phyloP scores from a whole-genome alignment of 108 stramenopile genomes.

The Fragilaria radians region DNA sequence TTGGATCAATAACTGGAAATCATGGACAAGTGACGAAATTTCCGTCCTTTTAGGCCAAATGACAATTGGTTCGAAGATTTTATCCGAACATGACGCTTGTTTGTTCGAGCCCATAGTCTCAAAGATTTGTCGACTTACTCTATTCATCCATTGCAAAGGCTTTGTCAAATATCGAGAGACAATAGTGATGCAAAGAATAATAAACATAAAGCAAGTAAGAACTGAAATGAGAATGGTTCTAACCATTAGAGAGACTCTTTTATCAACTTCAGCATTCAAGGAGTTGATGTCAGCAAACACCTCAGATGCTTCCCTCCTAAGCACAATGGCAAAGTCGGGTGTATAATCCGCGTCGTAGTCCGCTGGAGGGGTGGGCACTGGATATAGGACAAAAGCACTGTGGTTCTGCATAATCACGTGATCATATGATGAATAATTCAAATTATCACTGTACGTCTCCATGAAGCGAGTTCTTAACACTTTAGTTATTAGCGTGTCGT shows the following conservation, averaged over 20 bases:
- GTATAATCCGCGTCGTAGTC: slow-evolving; percentile 27
- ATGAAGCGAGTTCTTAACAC: too few species aligned
- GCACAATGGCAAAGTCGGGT: slow-evolving; percentile 11
- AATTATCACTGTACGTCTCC: too few species aligned
- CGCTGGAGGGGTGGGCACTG: slow-evolving; percentile 24
- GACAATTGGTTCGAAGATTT: slow-evolving; percentile 10
- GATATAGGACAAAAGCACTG: too few species aligned
- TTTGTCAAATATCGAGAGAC: slow-evolving; percentile 31
- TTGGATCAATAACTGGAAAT: slow-evolving; percentile 23
- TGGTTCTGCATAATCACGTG: too few species aligned
- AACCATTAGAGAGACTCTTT: slow-evolving; percentile 3
- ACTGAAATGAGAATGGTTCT: slow-evolving; percentile 22
- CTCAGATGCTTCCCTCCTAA: not conserved
- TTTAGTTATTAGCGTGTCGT: not conserved
- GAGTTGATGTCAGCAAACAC: not conserved
- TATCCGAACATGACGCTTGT: not conserved
- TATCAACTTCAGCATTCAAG: not conserved
- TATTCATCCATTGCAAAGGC: slow-evolving; percentile 49
- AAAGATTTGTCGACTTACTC: slow-evolving; percentile 27
- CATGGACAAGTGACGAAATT: slow-evolving; percentile 24
- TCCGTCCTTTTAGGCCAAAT: slow-evolving; percentile 41
- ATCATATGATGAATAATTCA: too few species aligned
- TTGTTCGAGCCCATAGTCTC: slow-evolving; percentile 11
- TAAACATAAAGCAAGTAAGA: slow-evolving; percentile 18
- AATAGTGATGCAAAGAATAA: slow-evolving; percentile 22